A percentile compares a stretch with the other conserved stretches of the same genome.
Conservation (phyloP, 768 basidiomycete species). For the Daedalea quercina region DNA sequence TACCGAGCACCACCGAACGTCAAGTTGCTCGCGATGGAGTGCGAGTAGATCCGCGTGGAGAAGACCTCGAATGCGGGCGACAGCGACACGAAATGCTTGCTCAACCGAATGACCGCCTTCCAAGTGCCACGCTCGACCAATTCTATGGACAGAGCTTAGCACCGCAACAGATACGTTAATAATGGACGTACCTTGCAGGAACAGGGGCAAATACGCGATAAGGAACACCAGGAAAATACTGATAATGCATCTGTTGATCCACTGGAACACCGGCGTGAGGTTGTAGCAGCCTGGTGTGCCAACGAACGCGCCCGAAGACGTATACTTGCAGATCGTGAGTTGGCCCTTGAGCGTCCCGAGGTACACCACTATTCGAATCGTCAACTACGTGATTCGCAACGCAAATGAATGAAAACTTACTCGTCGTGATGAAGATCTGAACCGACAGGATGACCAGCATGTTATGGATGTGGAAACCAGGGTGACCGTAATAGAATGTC, state of each 20-base stretch:
- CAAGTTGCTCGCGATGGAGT: conserved; percentile 94
- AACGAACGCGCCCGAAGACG: conserved; percentile 59
- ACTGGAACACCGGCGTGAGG: conserved; percentile 85
- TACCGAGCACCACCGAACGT: conserved; percentile 98
- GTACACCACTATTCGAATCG: conserved; percentile 68
- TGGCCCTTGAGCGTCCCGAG: conserved; percentile 87
- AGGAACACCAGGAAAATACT: conserved; percentile 98
- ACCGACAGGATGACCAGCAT: conserved; percentile 97
- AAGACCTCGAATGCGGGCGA: conserved; percentile 98
- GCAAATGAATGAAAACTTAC: conserved; percentile 41
- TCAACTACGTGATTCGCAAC: conserved; percentile 13
- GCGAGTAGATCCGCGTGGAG: conserved; percentile 95
- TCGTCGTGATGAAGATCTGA: conserved; percentile 88
- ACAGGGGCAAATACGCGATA: conserved; percentile 92
- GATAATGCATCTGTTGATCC: conserved; percentile 95
- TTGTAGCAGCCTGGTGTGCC: conserved; percentile 91
- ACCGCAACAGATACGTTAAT: background rate
- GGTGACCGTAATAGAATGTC: conserved; percentile 99
- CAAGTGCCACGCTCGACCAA: conserved; percentile 91
- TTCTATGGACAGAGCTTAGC: conserved; percentile 44
- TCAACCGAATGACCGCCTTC: conserved; percentile 84
- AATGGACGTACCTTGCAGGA: conserved; percentile 73
- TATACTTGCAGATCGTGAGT: conserved; percentile 76
- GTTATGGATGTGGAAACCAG: conserved; percentile 99
- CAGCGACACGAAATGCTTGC: conserved; percentile 90